These are phyloP conservation scores for Kwoniella europaea DNA, from an alignment of 768 basidiomycete genomes.

Conservation along the genomic window DNA sequence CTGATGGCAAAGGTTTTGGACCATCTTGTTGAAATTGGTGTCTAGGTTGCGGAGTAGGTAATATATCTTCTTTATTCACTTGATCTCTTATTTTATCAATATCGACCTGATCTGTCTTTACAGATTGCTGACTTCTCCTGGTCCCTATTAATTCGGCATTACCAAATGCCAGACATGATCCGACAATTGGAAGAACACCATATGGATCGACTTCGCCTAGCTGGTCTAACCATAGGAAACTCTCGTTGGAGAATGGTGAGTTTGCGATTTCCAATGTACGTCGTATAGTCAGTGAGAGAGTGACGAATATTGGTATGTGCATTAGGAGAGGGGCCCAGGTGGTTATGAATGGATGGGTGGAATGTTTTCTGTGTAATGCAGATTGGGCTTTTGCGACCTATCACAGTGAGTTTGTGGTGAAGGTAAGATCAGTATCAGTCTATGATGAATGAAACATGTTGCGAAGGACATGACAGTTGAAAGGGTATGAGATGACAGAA, in stretches of 20 bases:
- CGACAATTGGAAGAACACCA: constrained; percentile 52
- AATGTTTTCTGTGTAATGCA: constrained; percentile 40
- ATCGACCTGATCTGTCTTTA: not conserved
- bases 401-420: not conserved
- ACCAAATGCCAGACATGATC: constrained; percentile 46
- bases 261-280: constrained; percentile 49
- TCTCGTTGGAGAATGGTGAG: constrained; percentile 37
- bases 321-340: constrained; percentile 52
- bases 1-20: not conserved
- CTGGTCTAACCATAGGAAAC: constrained; percentile 49
- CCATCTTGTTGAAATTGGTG: not conserved
- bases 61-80: not conserved
- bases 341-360: constrained; percentile 55
- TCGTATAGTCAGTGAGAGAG: constrained; percentile 54
- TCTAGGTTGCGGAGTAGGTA: constrained; percentile 3
- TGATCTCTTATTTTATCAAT: not conserved
- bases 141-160: constrained; percentile 55
- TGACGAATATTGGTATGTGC: constrained; percentile 58
- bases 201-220: constrained; percentile 55
- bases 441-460: too few relatives aligned
- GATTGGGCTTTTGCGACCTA: constrained; percentile 48
- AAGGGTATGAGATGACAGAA: not conserved
- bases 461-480: too few relatives aligned
- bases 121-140: constrained; percentile 6
- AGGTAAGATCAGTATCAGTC: too few relatives aligned